Percentiles rank a stretch among this genome's conserved stretches.
Conservation (phyloP, 2,329 filamentous ascomycete genomes). For the Hortaea werneckii region DNA sequence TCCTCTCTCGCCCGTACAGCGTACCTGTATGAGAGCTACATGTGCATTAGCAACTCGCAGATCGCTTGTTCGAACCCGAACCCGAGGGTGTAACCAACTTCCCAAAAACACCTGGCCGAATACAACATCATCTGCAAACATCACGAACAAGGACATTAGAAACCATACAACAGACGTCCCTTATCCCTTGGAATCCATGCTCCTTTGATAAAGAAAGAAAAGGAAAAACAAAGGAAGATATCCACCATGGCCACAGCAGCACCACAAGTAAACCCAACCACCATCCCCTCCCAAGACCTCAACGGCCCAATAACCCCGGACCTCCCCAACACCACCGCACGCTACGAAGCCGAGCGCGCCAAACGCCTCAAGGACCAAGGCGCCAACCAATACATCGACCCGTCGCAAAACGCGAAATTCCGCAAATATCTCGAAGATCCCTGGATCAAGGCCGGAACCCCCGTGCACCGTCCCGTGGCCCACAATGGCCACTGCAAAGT, state of each 20-base stretch:
- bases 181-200: too few species aligned
- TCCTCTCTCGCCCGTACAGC: too few species aligned
- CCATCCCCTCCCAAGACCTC: neutral
- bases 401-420: slow-evolving; percentile 13
- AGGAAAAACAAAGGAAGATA: too few species aligned
- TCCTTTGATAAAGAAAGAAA: too few species aligned
- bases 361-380: slow-evolving; percentile 17
- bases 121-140: too few species aligned
- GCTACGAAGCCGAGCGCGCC: slow-evolving; percentile 17
- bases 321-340: slow-evolving; percentile 2
- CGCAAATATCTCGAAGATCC: slow-evolving; percentile 21
- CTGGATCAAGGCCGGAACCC: slow-evolving; percentile 14
- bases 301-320: neutral
- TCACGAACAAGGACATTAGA: too few species aligned
- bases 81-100: too few species aligned
- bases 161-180: too few species aligned
- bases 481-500: slow-evolving; percentile 12
- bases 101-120: too few species aligned
- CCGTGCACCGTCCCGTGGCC: slow-evolving; percentile 8
- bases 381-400: slow-evolving; percentile 17
- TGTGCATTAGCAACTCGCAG: too few species aligned
- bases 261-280: neutral
- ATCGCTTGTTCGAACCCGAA: too few species aligned
- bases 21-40: too few species aligned
- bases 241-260: neutral